Evolutionary conservation across 2,329 filamentous ascomycete genomes (phyloP).

Genomic region (Talaromyces atroroseus): DNA sequence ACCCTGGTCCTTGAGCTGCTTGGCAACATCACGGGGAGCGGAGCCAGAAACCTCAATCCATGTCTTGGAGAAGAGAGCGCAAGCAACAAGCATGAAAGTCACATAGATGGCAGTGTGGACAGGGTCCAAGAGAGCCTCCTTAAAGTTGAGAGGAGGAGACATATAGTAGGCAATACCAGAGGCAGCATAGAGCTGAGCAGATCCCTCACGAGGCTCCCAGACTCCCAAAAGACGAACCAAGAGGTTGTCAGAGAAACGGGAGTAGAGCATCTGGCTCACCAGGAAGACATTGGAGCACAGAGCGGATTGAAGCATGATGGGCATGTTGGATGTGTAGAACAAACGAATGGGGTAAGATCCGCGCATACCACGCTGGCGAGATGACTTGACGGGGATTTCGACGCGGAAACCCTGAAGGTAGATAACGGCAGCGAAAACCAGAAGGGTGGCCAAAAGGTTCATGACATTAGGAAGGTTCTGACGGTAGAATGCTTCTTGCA

Average conservation of each 20-base stretch:
- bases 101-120: conserved; percentile 96
- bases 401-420: conserved; percentile 99
- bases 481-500: conserved; percentile 97
- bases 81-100: conserved; percentile 95
- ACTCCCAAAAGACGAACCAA: conserved; percentile 95
- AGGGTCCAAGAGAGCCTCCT: conserved; percentile 91
- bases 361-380: conserved; percentile 95
- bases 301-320: conserved; percentile 99
- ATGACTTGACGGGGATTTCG: conserved; percentile 99
- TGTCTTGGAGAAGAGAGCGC: conserved; percentile 98
- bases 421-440: conserved; percentile 95
- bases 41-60: conserved; percentile 99
- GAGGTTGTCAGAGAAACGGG: conserved; percentile 97
- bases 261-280: conserved; percentile 99
- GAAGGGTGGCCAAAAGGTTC: conserved; percentile 89
- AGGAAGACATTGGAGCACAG: conserved; percentile 99
- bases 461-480: conserved; percentile 99
- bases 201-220: conserved; percentile 93
- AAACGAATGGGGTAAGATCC: conserved; percentile 97
- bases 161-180: conserved; percentile 99
- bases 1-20: conserved; percentile 99
- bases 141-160: conserved; percentile 96
- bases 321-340: conserved; percentile 99
- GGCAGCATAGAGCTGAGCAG: conserved; percentile 86
- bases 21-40: conserved; percentile 94